Conservation (phyloP, 2,329 filamentous ascomycete species). For the Nemania diffusa region DNA sequence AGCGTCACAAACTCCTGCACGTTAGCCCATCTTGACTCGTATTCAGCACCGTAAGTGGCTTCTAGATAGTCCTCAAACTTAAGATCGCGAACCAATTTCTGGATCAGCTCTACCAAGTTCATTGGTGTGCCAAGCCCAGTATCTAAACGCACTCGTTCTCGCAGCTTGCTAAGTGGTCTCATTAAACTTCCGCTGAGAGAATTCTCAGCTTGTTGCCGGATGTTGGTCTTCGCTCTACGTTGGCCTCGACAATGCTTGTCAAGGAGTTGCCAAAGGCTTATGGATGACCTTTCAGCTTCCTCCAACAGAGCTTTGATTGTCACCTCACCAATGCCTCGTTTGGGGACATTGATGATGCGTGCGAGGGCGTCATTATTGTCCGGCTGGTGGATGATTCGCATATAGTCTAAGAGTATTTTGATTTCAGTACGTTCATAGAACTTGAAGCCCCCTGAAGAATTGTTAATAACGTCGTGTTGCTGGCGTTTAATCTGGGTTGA, state of each 20-base stretch:
- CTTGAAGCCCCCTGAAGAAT: constrained; percentile 69
- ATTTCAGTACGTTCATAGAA: constrained; percentile 95
- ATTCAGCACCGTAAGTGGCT: constrained; percentile 71
- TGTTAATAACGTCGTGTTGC: constrained; percentile 21
- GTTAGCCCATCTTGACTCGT: constrained; percentile 85
- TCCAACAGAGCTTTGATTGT: constrained; percentile 79
- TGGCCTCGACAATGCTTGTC: constrained; percentile 63
- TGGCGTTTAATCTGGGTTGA: not conserved
- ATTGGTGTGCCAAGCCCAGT: constrained; percentile 45
- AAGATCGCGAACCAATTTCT: constrained; percentile 70
- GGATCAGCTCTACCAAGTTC: constrained; percentile 60
- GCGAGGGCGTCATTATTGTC: constrained; percentile 87
- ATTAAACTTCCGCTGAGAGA: constrained; percentile 64
- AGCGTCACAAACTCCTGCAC: constrained; percentile 87
- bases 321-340: constrained; percentile 80
- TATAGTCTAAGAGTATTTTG: constrained; percentile 86
- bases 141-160: constrained; percentile 47
- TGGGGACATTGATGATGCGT: constrained; percentile 85
- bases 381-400: constrained; percentile 85
- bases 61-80: constrained; percentile 79
- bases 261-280: constrained; percentile 81
- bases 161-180: constrained; percentile 53
- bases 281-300: constrained; percentile 76
- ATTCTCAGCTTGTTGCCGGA: constrained; percentile 62
- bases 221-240: constrained; percentile 59